Evolutionary conservation across 2,329 filamentous ascomycete species (phyloP), one percentile per base, ranked within the genome.

Genomic region (Furcasterigmium sp.): DNA sequence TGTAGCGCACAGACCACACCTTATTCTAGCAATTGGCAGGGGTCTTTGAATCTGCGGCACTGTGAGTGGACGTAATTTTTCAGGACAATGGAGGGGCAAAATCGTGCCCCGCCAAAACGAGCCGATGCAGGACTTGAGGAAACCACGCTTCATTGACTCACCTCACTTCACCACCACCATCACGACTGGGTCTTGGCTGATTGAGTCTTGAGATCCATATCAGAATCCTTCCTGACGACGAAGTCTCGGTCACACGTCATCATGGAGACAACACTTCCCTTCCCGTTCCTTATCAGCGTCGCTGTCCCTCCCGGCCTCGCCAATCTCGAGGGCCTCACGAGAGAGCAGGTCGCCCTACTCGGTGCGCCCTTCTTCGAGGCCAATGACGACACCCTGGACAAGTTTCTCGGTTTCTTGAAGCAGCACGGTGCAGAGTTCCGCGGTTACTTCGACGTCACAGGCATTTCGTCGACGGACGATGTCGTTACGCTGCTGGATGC

Each of bases 401-500:
- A 71, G 53, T 60, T 75, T 30, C 58, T 65, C 32, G 58, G 61
- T 23, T 74, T 79, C 47, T 62, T 82, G 41, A 61, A 63, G 23
- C 67, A 68, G 45, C 69, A 76, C 54, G 72, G 67, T 48, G 63
- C 70, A 44, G 70, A 75, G 26, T 74, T 77, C 50, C 70, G 75
- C 51, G 78, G 87, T 51, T 90, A 86, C 61, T 78, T 95, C 52
- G 88, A 95, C 55, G 89, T 83, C 40, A 84, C 86, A 5, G 67
- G 68, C 18, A 73, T 97, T 30, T 63, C 77, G 25, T 81, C 82
- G 10, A 70, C 72, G 43, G 84, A 90, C 52, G 85, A 94, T 50
- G 72, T 97, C 28, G 68, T 91, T 42, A 78, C 85, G 37, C 75
- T 97, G 28, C 80, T 98, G 44, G 87, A 98, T 61, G 79, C 82